Evolutionary conservation across 345 rosid species (phyloP).

Genomic region (Laguncularia racemosa): DNA sequence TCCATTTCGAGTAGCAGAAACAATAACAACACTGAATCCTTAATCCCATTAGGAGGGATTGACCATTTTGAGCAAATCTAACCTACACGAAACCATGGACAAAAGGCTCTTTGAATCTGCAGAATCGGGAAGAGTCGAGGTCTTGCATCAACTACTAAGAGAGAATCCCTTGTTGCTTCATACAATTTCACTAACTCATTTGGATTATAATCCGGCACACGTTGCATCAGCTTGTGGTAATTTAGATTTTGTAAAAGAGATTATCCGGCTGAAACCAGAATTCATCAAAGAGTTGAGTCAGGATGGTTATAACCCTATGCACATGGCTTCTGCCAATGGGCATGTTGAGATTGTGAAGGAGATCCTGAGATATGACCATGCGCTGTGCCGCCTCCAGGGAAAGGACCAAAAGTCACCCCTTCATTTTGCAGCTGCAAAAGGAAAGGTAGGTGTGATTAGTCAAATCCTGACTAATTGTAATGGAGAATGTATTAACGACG

Average conservation of each 20-base stretch:
- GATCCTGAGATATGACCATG: constrained; percentile 21
- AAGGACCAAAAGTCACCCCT: constrained; percentile 33
- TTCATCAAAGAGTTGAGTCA: constrained; percentile 24
- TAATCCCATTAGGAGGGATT: too few species aligned
- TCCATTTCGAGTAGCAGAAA: too few species aligned
- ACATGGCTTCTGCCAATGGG: constrained; percentile 34
- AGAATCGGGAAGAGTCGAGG: neutral
- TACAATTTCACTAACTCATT: neutral
- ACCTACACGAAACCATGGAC: neutral
- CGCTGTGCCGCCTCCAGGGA: constrained; percentile 23
- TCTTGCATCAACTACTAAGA: neutral
- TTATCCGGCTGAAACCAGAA: constrained; percentile 23
- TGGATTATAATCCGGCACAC: neutral
- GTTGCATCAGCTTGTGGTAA: constrained; percentile 14
- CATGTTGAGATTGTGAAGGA: constrained; percentile 25
- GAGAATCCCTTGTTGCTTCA: neutral
- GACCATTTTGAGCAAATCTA: too few species aligned
- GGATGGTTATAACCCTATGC: constrained; percentile 36
- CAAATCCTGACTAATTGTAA: constrained; percentile 28
- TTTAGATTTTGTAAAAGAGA: constrained; percentile 19
- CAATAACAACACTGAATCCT: too few species aligned
- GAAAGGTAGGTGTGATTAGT: constrained; percentile 22
- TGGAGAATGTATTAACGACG: constrained; percentile 24
- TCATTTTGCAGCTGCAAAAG: constrained; percentile 29
- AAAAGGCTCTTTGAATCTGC: neutral